Conservation (phyloP, 352 stramenopile genomes). For the Phytopythium oedochilum region DNA sequence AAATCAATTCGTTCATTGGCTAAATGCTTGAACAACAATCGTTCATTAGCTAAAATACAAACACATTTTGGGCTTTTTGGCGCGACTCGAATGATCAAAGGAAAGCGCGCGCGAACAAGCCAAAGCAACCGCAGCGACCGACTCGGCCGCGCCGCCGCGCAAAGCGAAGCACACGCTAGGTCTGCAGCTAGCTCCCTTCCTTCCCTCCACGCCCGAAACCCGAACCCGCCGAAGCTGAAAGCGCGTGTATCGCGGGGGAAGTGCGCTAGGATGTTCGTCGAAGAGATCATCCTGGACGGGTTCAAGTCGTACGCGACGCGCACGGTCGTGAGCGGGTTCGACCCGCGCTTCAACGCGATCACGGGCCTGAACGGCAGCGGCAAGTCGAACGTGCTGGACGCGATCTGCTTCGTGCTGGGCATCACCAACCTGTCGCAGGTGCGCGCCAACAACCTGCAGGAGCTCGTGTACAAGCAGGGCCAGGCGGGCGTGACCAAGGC, state of each 20-base stretch:
- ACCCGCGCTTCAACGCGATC: conserved; percentile 99
- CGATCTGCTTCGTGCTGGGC: conserved; percentile 99
- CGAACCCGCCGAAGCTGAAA: no score
- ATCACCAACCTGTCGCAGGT: conserved; percentile 99
- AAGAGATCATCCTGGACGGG: conserved; percentile 99
- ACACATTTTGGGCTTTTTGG: no score
- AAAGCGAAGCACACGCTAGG: no score
- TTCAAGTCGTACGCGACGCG: conserved; percentile 99
- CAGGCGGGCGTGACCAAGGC: conserved; percentile 99
- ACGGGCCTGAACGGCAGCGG: conserved; percentile 99
- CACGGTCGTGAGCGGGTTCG: conserved; percentile 98
- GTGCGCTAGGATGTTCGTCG: conserved; percentile 92
- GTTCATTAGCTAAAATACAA: no score
- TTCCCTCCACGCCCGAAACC: no score
- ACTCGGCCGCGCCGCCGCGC: no score
- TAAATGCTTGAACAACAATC: no score
- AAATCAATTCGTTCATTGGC: no score
- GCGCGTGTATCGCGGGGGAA: background rate
- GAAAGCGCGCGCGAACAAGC: no score
- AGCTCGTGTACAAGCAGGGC: conserved; percentile 99
- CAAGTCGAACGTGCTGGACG: conserved; percentile 99
- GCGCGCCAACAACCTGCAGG: conserved; percentile 97
- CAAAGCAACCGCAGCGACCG: no score
- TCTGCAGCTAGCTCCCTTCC: no score
- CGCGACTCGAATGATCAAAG: no score